Evolutionary conservation across 2,329 filamentous ascomycete genomes (phyloP), one percentile per base, ranked within the genome.

Genomic region (Neopestalotiopsis clavispora): DNA sequence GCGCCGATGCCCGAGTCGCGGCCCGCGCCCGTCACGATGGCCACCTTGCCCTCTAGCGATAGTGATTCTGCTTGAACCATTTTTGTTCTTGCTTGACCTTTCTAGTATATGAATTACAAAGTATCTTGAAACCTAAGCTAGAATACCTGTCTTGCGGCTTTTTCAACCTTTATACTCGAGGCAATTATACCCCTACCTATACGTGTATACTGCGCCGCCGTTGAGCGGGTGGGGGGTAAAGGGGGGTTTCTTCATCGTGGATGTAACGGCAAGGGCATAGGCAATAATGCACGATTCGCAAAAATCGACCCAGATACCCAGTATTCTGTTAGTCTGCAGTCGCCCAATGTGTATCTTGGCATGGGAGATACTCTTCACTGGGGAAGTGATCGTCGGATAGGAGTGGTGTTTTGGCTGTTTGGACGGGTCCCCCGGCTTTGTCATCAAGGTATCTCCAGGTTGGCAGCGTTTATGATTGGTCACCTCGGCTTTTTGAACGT

Each of bases 11-110:
- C 79, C 38, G 72, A 75, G 56, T 79, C 75, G 14, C 76, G 75
- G 17, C 78, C 78, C n/a, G 79, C 79, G 12, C 79, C 79, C 1
- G 78, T 80, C 20, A 80, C 70, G n/a, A 81, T 72, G 63, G 78
- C 79, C n/a, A 77, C 74, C 69, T 79, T 79, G 58, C 77, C 78
- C n/a, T 71, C 71, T 52, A 80, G 74, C 40, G 70, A 75, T n/a
- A 78, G 73, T 7, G 73, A 75, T 63, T 77, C 74, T 34, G 58
- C 14, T 14, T 23, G 4, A 10, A 23, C 20, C 23, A 14, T 14
- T 10, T 28, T 59, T 34, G 13, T 14, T 20, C 2, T 23, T 28
- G 3, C 14, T 52, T 20, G 42, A n/a, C 45, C 45, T 3, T 7
- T 38, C 34, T 38, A 38, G 34, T 38, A 38, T 38, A 10, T 38